Percentiles rank a stretch among this genome's conserved stretches.
Evolutionary conservation across 75 land plant species (phyloP).

Genomic region (Cryptomeria japonica): DNA sequence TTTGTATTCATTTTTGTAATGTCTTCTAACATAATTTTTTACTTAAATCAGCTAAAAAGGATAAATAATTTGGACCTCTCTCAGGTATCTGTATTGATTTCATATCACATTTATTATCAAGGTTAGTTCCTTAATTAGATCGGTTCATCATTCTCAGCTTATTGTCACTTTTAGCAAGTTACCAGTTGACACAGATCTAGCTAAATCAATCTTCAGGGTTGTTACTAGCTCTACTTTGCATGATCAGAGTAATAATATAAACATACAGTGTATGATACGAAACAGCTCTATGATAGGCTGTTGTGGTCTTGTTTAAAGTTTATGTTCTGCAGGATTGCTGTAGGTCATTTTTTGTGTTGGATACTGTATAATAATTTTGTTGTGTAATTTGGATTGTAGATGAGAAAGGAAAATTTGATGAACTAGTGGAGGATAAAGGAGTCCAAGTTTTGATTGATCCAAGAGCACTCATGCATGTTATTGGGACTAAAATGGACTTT

Average conservation of each 20-base stretch:
- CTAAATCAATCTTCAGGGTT: not conserved
- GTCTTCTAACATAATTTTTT: not conserved
- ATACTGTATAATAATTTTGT: not conserved
- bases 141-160: not conserved
- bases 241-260: not conserved
- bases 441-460: conserved; percentile 93
- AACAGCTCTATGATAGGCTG: not conserved
- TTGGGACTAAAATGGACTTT: conserved; percentile 98
- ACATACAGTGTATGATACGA: not conserved
- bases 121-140: not conserved
- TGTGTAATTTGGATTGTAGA: conserved; percentile 33
- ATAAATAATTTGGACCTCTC: not conserved
- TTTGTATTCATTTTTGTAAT: not conserved
- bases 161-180: not conserved
- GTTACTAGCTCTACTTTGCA: not conserved
- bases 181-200: not conserved
- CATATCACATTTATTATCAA: not conserved
- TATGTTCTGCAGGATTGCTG: not conserved
- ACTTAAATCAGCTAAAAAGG: not conserved
- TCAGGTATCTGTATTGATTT: not conserved
- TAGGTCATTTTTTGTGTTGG: not conserved
- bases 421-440: conserved; percentile 92
- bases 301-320: not conserved
- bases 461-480: conserved; percentile 93
- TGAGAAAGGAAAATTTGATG: conserved; percentile 91